A percentile compares a stretch with the other conserved stretches of the same genome.
Evolutionary conservation across 106 monocot species (phyloP).

Genomic region (Apostasia ramifera): DNA sequence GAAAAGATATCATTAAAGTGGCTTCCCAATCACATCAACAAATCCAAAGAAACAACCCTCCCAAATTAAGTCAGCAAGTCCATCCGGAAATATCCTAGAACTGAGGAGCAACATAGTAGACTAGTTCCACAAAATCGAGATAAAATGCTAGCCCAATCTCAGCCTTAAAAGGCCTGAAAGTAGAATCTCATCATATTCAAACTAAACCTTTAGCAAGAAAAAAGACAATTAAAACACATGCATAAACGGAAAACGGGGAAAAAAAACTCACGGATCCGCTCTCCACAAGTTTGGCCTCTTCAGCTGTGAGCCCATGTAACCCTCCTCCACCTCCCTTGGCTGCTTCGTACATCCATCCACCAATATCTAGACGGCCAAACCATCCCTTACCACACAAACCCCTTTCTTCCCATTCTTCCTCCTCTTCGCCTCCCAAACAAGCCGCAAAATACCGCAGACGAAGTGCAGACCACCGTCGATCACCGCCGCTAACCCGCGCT

Average conservation of each 20-base stretch:
- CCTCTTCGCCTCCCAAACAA: background rate
- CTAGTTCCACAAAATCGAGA: no score
- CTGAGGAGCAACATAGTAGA: no score
- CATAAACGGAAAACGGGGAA: background rate
- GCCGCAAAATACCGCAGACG: background rate
- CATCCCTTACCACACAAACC: no score
- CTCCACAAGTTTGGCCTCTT: constrained; percentile 20
- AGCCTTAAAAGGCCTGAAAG: background rate
- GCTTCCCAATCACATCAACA: no score
- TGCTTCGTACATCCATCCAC: constrained; percentile 11
- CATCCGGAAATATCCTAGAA: no score
- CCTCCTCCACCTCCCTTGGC: constrained; percentile 16
- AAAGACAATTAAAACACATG: background rate
- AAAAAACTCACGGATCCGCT: constrained; percentile 28
- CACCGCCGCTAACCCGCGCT: background rate
- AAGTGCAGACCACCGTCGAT: background rate
- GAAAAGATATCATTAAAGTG: no score
- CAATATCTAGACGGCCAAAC: background rate
- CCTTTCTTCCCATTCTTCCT: background rate
- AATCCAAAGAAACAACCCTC: no score
- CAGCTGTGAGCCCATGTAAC: constrained; percentile 30
- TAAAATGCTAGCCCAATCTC: no score
- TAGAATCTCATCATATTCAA: background rate
- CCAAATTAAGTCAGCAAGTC: no score
- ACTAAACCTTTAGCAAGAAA: background rate